These are phyloP conservation scores for Trichoderma aggressivum DNA, from an alignment of 2,329 filamentous ascomycete genomes.

Conservation along the genomic window DNA sequence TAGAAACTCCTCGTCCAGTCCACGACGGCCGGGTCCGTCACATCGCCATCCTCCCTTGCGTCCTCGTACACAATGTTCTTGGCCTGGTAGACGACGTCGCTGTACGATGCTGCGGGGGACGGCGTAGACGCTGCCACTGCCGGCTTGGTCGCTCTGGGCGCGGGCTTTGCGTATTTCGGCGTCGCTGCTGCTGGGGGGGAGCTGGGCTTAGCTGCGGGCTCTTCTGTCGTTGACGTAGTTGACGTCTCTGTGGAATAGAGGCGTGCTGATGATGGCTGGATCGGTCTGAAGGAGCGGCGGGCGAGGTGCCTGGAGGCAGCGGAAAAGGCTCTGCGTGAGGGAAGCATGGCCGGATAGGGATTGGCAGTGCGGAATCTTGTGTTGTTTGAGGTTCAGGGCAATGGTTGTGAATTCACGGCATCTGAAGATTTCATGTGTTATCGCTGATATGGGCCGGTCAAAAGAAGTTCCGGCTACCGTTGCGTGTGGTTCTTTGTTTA, in stretches of 20 bases:
- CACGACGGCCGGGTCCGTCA: conserved; percentile 32
- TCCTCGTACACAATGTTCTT: conserved; percentile 21
- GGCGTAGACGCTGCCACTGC: not conserved
- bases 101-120: not conserved
- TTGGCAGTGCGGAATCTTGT: not conserved
- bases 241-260: conserved; percentile 27
- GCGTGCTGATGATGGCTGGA: conserved; percentile 22
- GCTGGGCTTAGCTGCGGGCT: conserved; percentile 4
- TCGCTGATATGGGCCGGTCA: conserved; percentile 2
- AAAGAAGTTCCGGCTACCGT: conserved; percentile 12
- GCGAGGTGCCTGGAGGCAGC: conserved; percentile 23
- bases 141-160: not conserved
- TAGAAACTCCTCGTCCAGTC: conserved; percentile 86
- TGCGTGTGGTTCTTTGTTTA: not conserved
- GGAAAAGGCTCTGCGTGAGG: conserved; percentile 25
- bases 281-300: conserved; percentile 20
- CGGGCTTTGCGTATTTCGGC: conserved; percentile 1
- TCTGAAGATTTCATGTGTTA: not conserved
- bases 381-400: not conserved
- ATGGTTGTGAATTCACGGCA: not conserved
- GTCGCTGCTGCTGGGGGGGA: not conserved
- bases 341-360: conserved; percentile 26
- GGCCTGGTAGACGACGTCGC: conserved; percentile 20
- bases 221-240: conserved; percentile 2
- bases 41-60: conserved; percentile 13